Conservation (phyloP, 2,329 filamentous ascomycete genomes). For the Dactylellina haptotyla region DNA sequence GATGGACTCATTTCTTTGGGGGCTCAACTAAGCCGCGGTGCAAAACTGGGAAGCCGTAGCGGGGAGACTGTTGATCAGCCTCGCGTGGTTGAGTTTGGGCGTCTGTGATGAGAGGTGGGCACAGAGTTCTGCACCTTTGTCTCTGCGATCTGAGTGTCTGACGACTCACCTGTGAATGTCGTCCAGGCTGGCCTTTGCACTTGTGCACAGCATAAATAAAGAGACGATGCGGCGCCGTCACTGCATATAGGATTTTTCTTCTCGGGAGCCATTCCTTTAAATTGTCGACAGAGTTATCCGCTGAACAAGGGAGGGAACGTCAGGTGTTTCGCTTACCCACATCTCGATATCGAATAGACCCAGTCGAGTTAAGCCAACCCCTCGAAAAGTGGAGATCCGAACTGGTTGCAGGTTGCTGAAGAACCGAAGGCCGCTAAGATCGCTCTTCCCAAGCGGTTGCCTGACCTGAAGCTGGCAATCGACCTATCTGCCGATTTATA, state of each 20-base stretch:
- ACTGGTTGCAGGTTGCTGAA: constrained; percentile 15
- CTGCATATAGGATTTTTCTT: constrained; percentile 11
- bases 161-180: constrained; percentile 26
- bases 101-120: constrained; percentile 18
- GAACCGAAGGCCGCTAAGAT: constrained; percentile 10
- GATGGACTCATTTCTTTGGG: constrained; percentile 31
- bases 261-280: constrained; percentile 14
- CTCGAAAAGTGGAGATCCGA: constrained; percentile 28
- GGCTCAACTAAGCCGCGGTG: constrained; percentile 36
- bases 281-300: constrained; percentile 5
- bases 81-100: constrained; percentile 40
- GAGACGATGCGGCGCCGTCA: constrained; percentile 1
- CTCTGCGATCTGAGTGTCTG: constrained; percentile 21
- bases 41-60: constrained; percentile 24
- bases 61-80: constrained; percentile 51
- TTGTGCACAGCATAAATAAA: constrained; percentile 32
- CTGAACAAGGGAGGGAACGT: constrained; percentile 21
- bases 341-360: constrained; percentile 13
- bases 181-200: constrained; percentile 25
- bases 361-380: constrained; percentile 15
- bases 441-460: neutral
- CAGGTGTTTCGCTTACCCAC: constrained; percentile 34
- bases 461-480: constrained; percentile 7
- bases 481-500: constrained; percentile 20
- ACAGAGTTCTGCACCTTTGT: constrained; percentile 31